Evolutionary conservation across 2,329 filamentous ascomycete species (phyloP).

Genomic region (Penicillium sp.): DNA sequence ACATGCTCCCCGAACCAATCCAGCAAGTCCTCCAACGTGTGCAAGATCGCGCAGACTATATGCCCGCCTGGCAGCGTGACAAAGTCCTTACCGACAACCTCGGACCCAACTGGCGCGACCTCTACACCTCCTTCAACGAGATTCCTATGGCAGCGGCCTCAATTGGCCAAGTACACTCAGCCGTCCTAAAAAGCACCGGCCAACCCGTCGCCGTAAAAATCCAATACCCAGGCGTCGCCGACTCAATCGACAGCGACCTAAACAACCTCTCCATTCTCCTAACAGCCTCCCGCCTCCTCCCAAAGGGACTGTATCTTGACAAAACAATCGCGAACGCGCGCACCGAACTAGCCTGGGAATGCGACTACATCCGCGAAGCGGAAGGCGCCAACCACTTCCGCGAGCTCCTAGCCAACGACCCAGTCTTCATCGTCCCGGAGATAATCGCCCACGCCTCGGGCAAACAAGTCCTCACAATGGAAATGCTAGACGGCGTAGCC

Average conservation of each 20-base stretch:
- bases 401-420: slow-evolving; percentile 72
- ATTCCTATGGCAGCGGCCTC: slow-evolving; percentile 92
- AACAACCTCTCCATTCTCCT: slow-evolving; percentile 90
- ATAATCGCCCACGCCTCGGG: slow-evolving; percentile 79
- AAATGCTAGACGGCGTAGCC: slow-evolving; percentile 80
- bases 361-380: slow-evolving; percentile 89
- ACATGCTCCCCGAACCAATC: slow-evolving; percentile 85
- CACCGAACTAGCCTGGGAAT: slow-evolving; percentile 92
- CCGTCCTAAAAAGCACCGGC: slow-evolving; percentile 71
- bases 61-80: slow-evolving; percentile 91
- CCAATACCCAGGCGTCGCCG: slow-evolving; percentile 93
- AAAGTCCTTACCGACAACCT: slow-evolving; percentile 77
- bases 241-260: slow-evolving; percentile 94
- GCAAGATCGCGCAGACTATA: slow-evolving; percentile 95
- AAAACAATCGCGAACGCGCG: slow-evolving; percentile 97
- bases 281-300: slow-evolving; percentile 84
- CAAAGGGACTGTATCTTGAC: slow-evolving; percentile 88
- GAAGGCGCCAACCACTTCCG: slow-evolving; percentile 75
- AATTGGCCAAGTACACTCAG: slow-evolving; percentile 93
- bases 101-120: slow-evolving; percentile 76
- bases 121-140: slow-evolving; percentile 85
- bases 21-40: slow-evolving; percentile 90
- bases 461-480: slow-evolving; percentile 85
- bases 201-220: slow-evolving; percentile 89
- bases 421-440: slow-evolving; percentile 75